A percentile compares a stretch with the other conserved stretches of the same genome.
Conservation (phyloP, 2,329 filamentous ascomycete species). For the Phaeosphaeriaceae sp. region DNA sequence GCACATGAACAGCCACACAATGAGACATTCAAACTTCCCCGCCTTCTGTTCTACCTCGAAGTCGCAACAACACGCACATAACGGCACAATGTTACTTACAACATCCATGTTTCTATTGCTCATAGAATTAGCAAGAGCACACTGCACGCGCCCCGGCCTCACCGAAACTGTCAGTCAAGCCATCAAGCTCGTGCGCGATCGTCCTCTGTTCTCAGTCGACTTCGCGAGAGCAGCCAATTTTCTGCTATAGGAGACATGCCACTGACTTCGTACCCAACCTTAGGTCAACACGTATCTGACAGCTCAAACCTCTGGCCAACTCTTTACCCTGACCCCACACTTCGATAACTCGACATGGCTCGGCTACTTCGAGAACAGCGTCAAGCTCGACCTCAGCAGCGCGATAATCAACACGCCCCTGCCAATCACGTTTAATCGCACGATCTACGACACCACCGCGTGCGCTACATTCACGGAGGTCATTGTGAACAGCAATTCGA, state of each 20-base stretch:
- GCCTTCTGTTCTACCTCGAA: too few species aligned
- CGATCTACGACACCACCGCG: constrained; percentile 25
- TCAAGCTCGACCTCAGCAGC: constrained; percentile 21
- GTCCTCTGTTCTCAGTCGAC: too few species aligned
- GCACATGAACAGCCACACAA: background rate
- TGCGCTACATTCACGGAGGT: constrained; percentile 37
- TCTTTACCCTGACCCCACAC: constrained; percentile 3
- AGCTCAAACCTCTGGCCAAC: background rate
- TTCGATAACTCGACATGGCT: constrained; percentile 36
- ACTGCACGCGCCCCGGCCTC: background rate
- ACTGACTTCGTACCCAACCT: background rate
- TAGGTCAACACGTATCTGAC: background rate
- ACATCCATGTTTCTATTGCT: background rate
- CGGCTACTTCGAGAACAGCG: constrained; percentile 34
- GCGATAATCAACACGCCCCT: constrained; percentile 26
- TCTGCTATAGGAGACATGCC: too few species aligned
- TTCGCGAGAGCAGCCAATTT: too few species aligned
- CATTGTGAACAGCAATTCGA: constrained; percentile 24
- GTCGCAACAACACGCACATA: background rate
- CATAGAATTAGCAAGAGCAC: background rate
- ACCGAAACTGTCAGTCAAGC: background rate
- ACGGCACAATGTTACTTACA: background rate
- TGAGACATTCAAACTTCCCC: background rate
- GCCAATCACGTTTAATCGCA: constrained; percentile 25
- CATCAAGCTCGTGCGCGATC: too few species aligned